Conservation (phyloP, 176 grass and related monocot species). For the Oryza meyeriana region DNA sequence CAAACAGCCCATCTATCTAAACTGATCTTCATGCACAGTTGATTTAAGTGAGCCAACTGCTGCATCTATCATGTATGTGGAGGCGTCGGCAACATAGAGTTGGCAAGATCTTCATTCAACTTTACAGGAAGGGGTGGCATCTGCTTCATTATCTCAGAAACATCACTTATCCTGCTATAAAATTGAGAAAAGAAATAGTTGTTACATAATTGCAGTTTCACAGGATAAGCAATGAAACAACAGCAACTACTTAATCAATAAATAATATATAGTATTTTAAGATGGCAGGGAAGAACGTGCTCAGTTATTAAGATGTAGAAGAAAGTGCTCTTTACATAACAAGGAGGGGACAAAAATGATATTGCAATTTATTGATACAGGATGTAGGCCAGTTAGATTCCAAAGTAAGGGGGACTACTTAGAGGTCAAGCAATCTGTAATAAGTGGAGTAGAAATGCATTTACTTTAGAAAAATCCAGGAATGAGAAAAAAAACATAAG, state of each 20-base stretch:
- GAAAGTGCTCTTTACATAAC: not conserved
- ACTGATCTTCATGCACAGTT: not conserved
- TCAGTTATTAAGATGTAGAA: not conserved
- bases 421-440: not conserved
- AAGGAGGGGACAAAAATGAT: not conserved
- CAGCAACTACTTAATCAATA: not conserved
- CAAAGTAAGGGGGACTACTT: not conserved
- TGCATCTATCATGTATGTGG: constrained; percentile 5
- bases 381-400: constrained; percentile 4
- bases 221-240: not conserved
- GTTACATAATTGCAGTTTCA: not conserved
- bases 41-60: not conserved
- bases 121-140: constrained; percentile 86
- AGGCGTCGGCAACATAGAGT: constrained; percentile 56
- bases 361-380: not conserved
- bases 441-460: not conserved
- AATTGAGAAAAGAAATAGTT: not conserved
- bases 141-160: constrained; percentile 88
- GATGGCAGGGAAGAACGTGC: not conserved
- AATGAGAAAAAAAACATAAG: not conserved
- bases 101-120: constrained; percentile 79
- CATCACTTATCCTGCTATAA: constrained; percentile 64
- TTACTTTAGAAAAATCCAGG: not conserved
- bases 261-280: not conserved
- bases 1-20: constrained; percentile 13